Conservation (phyloP, 345 rosid genomes). For the Eucalyptus melliodora region DNA sequence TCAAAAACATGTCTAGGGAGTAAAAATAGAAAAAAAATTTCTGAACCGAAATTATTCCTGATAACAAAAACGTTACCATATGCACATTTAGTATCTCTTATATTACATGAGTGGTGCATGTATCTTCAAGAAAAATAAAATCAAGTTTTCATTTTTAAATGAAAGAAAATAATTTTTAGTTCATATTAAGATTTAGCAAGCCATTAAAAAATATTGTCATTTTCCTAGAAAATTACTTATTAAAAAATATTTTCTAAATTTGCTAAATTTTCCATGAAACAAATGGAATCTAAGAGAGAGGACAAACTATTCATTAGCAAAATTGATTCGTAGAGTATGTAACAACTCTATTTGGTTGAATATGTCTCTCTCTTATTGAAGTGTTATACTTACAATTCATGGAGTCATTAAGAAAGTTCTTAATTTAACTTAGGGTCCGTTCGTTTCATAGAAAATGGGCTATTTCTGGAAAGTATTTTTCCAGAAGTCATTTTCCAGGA, state of each 20-base stretch:
- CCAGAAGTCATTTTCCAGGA: no score
- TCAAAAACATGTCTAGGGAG: fast-evolving
- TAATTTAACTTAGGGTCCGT: not conserved
- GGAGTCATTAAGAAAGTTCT: not conserved
- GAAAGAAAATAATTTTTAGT: not conserved
- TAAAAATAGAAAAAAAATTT: no score
- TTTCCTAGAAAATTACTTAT: not conserved
- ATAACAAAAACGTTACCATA: fast-evolving
- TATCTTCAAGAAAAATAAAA: no score
- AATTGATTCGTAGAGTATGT: not conserved
- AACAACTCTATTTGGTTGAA: not conserved
- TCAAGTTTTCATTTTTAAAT: not conserved
- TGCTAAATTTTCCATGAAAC: no score
- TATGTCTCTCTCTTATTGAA: not conserved
- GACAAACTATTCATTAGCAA: not conserved
- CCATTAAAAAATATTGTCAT: not conserved
- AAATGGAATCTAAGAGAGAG: not conserved
- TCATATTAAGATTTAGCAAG: not conserved
- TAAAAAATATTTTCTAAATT: no score
- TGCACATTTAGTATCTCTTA: fast-evolving
- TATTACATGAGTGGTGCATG: not conserved
- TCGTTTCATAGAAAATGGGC: no score
- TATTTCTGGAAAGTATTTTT: no score
- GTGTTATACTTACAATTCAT: no score
- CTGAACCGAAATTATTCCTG: fast-evolving